Percentiles rank a stretch among this genome's conserved stretches.
Conservation (phyloP, 1,284 basidiomycete species). For the Ganoderma lucidum region DNA sequence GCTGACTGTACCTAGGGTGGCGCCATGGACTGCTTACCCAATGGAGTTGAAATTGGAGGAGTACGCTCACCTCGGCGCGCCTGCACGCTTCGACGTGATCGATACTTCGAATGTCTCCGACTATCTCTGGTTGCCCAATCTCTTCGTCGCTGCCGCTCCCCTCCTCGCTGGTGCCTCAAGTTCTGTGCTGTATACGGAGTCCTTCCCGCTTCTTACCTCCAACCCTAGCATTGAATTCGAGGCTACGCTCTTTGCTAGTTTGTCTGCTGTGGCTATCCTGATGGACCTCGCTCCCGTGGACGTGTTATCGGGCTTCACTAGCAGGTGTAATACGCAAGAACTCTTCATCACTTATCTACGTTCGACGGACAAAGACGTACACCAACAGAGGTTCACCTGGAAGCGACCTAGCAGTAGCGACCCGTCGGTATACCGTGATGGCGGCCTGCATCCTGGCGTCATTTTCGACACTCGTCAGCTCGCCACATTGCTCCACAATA, state of each 20-base stretch:
- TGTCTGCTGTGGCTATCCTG: constrained; percentile 49
- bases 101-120: no score
- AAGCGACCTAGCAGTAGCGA: constrained; percentile 44
- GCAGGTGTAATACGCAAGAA: constrained; percentile 53
- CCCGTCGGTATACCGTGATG: constrained; percentile 13
- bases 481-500: constrained; percentile 50
- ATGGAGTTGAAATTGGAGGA: constrained; percentile 31
- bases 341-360: constrained; percentile 30
- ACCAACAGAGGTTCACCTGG: constrained; percentile 54
- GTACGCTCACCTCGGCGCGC: constrained; percentile 45
- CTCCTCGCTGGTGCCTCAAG: no score
- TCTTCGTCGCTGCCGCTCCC: no score
- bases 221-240: constrained; percentile 44
- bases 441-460: constrained; percentile 7
- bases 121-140: no score
- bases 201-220: constrained; percentile 41
- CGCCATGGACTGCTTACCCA: not conserved
- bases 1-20: not conserved
- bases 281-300: constrained; percentile 51
- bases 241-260: constrained; percentile 47
- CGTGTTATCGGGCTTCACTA: constrained; percentile 51
- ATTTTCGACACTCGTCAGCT: constrained; percentile 46
- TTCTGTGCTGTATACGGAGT: constrained; percentile 39
- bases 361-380: constrained; percentile 37
- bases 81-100: constrained; percentile 24